Conservation (phyloP, 495 filamentous ascomycete genomes). For the Aspergillus hancockii region DNA sequence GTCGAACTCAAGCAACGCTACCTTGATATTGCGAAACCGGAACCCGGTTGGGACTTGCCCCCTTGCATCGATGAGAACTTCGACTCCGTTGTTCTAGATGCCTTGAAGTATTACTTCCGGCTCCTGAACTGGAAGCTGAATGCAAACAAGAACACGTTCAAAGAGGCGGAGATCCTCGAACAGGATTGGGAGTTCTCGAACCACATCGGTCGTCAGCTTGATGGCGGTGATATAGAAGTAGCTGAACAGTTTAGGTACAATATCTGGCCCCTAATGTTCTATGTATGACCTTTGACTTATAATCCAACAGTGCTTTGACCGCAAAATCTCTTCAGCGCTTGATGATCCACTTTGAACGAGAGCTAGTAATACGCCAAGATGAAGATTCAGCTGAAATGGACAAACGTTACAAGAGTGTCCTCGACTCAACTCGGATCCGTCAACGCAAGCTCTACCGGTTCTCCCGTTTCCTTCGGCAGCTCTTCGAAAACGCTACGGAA, state of each 20-base stretch:
- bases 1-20: constrained; percentile 91
- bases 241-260: constrained; percentile 91
- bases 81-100: constrained; percentile 91
- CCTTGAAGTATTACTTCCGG: constrained; percentile 95
- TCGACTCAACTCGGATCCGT: constrained; percentile 93
- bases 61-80: constrained; percentile 97
- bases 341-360: constrained; percentile 86
- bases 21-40: constrained; percentile 75
- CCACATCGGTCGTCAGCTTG: constrained; percentile 81
- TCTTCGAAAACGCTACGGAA: constrained; percentile 95
- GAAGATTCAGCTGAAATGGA: constrained; percentile 88
- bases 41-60: constrained; percentile 92
- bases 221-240: constrained; percentile 92
- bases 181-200: constrained; percentile 98
- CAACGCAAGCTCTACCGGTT: constrained; percentile 88
- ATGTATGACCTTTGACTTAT: constrained; percentile 23
- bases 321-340: constrained; percentile 85
- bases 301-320: constrained; percentile 67
- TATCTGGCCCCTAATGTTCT: background rate
- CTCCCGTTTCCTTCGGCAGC: constrained; percentile 80
- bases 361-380: constrained; percentile 78
- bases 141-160: constrained; percentile 98
- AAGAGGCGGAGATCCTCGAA: constrained; percentile 94
- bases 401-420: constrained; percentile 89
- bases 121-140: constrained; percentile 96